These are phyloP conservation scores for Ganoderma boninense DNA, from an alignment of 1,284 basidiomycete genomes.

Conservation along the genomic window DNA sequence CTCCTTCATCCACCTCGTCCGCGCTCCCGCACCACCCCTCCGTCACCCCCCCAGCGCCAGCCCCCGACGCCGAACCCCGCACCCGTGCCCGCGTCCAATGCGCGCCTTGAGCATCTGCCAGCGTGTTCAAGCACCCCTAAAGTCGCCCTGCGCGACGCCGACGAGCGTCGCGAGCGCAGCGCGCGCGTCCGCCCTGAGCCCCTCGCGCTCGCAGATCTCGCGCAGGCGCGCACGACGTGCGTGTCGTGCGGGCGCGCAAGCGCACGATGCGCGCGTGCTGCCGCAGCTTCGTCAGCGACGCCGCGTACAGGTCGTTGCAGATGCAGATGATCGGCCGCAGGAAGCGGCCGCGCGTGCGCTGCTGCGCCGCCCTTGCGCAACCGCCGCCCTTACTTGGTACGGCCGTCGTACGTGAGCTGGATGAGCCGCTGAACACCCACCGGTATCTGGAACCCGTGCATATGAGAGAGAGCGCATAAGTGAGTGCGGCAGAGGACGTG, in stretches of 20 bases:
- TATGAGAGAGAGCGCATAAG: too few relatives aligned
- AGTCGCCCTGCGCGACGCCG: constrained; percentile 88
- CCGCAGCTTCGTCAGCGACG: constrained; percentile 86
- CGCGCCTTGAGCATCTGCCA: constrained; percentile 94
- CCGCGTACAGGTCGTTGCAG: constrained; percentile 93
- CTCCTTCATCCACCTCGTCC: constrained; percentile 88
- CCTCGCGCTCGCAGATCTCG: constrained; percentile 88
- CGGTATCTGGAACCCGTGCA: too few relatives aligned
- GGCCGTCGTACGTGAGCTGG: too few relatives aligned
- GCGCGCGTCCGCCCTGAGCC: constrained; percentile 82
- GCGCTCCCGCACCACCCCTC: constrained; percentile 83
- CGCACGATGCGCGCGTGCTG: constrained; percentile 88
- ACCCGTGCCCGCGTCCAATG: constrained; percentile 50
- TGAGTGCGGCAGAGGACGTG: too few relatives aligned
- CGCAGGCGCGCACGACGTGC: constrained; percentile 87
- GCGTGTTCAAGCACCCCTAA: constrained; percentile 95
- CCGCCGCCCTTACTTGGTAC: too few relatives aligned
- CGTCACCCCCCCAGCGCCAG: constrained; percentile 61
- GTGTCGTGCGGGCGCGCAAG: constrained; percentile 86
- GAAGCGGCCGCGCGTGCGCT: constrained; percentile 74
- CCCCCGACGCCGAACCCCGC: too few relatives aligned
- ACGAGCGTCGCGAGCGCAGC: constrained; percentile 86
- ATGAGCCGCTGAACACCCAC: too few relatives aligned
- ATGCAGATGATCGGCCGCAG: constrained; percentile 98
- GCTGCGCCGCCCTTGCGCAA: too few relatives aligned